phyloP scores from a whole-genome alignment of 1,139 yeast genomes.

The Geotrichum histeridarum region DNA sequence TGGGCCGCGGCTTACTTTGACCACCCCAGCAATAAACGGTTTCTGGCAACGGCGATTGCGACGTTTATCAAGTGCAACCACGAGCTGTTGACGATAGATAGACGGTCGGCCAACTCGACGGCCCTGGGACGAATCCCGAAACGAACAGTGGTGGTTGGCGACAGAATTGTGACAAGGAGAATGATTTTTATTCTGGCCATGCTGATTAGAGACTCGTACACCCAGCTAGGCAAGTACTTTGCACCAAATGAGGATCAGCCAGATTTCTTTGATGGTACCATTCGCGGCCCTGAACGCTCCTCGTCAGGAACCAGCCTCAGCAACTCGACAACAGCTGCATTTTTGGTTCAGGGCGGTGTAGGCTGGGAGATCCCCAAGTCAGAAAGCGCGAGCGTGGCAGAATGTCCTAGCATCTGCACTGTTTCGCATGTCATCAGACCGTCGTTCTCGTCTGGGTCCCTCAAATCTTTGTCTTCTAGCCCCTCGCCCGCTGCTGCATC shows the following conservation, averaged over 20 bases:
- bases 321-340: slow-evolving; percentile 14
- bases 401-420: slow-evolving; percentile 22
- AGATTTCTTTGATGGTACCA: slow-evolving; percentile 4
- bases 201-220: slow-evolving; percentile 22
- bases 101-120: slow-evolving; percentile 9
- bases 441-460: slow-evolving; percentile 26
- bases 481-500: background rate
- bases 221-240: background rate
- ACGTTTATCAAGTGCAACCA: slow-evolving; percentile 24
- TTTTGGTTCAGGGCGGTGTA: slow-evolving; percentile 15
- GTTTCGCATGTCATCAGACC: slow-evolving; percentile 31
- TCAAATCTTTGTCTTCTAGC: slow-evolving; percentile 17
- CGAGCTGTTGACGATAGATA: slow-evolving; percentile 12
- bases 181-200: slow-evolving; percentile 29
- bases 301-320: background rate
- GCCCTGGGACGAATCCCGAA: slow-evolving; percentile 21
- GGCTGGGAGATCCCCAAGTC: slow-evolving; percentile 31
- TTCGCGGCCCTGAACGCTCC: slow-evolving; percentile 4
- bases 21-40: slow-evolving; percentile 15
- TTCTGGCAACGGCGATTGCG: slow-evolving; percentile 24
- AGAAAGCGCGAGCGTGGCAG: slow-evolving; percentile 19
- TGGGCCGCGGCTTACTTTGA: slow-evolving; percentile 21
- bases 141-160: slow-evolving; percentile 28
- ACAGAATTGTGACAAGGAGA: slow-evolving; percentile 26
- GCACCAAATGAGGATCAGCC: background rate